Conservation (phyloP, 495 filamentous ascomycete species). For the Penicillium nucicola region DNA sequence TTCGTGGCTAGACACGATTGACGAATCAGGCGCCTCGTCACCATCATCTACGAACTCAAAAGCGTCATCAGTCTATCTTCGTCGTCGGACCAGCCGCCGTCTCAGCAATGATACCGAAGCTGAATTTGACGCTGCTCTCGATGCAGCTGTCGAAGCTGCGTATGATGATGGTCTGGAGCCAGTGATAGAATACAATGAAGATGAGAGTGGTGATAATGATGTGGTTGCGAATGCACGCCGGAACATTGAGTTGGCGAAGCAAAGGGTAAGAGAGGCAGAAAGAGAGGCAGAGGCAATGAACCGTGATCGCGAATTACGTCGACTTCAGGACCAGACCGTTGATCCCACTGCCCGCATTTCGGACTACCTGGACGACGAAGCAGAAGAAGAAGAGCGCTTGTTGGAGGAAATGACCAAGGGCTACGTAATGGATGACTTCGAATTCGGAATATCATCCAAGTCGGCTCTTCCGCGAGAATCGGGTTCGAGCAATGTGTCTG, state of each 20-base stretch:
- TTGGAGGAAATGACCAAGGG: conserved; percentile 90
- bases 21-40: conserved; percentile 85
- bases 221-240: conserved; percentile 58
- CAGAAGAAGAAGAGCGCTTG: conserved; percentile 88
- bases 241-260: conserved; percentile 74
- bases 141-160: conserved; percentile 93
- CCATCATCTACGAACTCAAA: conserved; percentile 79
- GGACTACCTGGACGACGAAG: conserved; percentile 65
- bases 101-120: conserved; percentile 78
- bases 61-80: conserved; percentile 65
- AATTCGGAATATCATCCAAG: conserved; percentile 71
- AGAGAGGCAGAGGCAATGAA: conserved; percentile 67
- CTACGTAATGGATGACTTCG: conserved; percentile 83
- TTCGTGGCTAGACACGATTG: conserved; percentile 95
- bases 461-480: conserved; percentile 82
- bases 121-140: conserved; percentile 91
- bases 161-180: conserved; percentile 92
- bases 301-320: conserved; percentile 39
- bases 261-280: conserved; percentile 75
- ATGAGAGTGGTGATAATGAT: conserved; percentile 27
- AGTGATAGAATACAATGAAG: conserved; percentile 43
- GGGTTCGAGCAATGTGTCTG: conserved; percentile 80
- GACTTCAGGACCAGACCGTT: conserved; percentile 30
- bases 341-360: conserved; percentile 33
- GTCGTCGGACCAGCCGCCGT: conserved; percentile 61